These are phyloP conservation scores for Phalaenopsis hybrid DNA, from an alignment of 116 monocot genomes.

Conservation along the genomic window DNA sequence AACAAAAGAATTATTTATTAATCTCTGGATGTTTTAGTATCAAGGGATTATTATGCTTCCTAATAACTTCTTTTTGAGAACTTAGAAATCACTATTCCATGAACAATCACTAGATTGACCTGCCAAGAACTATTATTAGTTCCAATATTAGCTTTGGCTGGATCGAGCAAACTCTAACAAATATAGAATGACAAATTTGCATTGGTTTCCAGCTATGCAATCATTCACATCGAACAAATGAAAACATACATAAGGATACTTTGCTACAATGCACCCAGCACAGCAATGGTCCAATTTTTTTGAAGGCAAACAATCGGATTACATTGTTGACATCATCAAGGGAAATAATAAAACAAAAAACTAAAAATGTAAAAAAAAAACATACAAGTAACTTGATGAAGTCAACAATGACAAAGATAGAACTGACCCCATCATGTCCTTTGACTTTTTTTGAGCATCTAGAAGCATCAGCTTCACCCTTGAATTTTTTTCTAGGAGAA, in stretches of 20 bases:
- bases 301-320: background rate
- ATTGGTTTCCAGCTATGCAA: background rate
- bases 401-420: conserved; percentile 6
- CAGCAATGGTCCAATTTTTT: background rate
- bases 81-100: background rate
- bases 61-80: background rate
- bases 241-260: background rate
- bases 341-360: background rate
- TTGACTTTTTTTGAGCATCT: conserved; percentile 39
- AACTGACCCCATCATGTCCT: conserved; percentile 87
- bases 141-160: background rate
- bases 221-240: background rate
- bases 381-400: background rate
- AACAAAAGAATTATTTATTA: too few species aligned
- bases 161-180: background rate
- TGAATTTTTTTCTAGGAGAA: conserved; percentile 36
- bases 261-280: background rate
- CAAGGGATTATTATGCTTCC: too few species aligned
- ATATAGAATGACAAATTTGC: background rate
- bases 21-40: too few species aligned
- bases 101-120: background rate
- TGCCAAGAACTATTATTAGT: background rate
- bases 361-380: background rate
- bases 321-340: background rate
- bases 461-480: conserved; percentile 33